Evolutionary conservation across 345 rosid genomes (phyloP), one percentile per base, ranked within the genome.

Genomic region (Adansonia digitata): DNA sequence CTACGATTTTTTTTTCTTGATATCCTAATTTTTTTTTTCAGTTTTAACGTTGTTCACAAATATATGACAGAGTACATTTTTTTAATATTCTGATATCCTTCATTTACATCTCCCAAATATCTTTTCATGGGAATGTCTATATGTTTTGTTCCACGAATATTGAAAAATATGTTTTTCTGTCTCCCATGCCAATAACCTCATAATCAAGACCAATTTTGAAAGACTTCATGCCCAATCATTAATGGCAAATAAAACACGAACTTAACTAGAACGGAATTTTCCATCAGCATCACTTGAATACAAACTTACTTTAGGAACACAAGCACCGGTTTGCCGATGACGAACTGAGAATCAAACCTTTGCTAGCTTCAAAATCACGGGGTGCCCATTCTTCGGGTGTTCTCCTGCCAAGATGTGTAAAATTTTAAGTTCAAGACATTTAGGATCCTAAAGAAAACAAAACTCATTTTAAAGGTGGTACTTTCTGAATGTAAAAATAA

Each of bases 341-440:
- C 81, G 82, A 71, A 95, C 76, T 3, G 86, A 78, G 81, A 87
- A 90, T 59, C 98, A 97, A 72, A 75, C 79, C 83, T 81, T 91
- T 53, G 91, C 83, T 63, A 88, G 87, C 82, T 84, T 93, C 77
- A 95, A 48, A 24, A 84, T 69, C 69, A 93, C 90, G 22, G 97
- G 93, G 43, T 85, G 86, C 55, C 94, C 92, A 82, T 95, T 98
- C 82, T 86, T 77, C 5, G 97, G 97, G 78, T 95, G 97, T 72
- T 79, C 82, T 61, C 98, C 98, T 94, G 81, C 70, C 60, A 60
- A 83, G 52, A 77, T 46, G 78, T 77, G n/a, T 3, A 73, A 60
- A 74, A 46, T n/a, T n/a, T n/a, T 46, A 39, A 60, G 71, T 49
- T 62, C 35, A 57, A 72, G 59, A 72, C 81, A 77, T 18, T 66